Conservation (phyloP, 2,329 filamentous ascomycete species). For the Sarocladiaceae sp. region DNA sequence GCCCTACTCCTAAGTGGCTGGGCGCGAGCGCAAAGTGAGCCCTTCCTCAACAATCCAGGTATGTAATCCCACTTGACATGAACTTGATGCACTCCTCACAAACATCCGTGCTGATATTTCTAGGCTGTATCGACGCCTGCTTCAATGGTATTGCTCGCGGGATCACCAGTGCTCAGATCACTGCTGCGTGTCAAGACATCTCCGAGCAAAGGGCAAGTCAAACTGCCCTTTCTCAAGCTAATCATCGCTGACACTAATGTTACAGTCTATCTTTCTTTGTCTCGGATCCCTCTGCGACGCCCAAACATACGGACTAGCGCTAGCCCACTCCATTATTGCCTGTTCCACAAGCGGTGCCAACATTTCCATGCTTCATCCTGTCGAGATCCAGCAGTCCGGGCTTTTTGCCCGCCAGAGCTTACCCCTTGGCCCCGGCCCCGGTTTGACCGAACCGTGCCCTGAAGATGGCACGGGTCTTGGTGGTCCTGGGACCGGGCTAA, state of each 20-base stretch:
- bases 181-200: background rate
- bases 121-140: background rate
- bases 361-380: slow-evolving; percentile 8
- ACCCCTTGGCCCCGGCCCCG: background rate
- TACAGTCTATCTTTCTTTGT: slow-evolving; percentile 9
- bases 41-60: background rate
- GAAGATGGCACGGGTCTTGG: background rate
- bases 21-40: background rate
- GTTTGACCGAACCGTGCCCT: background rate
- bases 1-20: background rate
- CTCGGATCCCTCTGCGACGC: slow-evolving; percentile 3
- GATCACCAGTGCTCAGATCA: background rate
- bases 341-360: slow-evolving; percentile 1
- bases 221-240: background rate
- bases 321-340: background rate
- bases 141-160: background rate
- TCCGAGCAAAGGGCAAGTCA: background rate
- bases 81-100: no score
- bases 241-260: background rate
- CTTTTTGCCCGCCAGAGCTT: slow-evolving; percentile 1
- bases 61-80: background rate
- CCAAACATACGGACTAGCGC: slow-evolving; percentile 4
- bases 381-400: background rate
- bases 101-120: background rate
- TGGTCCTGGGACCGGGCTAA: background rate